Percentiles rank a stretch among this genome's conserved stretches.
These are phyloP conservation scores for Musa itinerans DNA, from an alignment of 176 grass and related monocot genomes.

Conservation along the genomic window DNA sequence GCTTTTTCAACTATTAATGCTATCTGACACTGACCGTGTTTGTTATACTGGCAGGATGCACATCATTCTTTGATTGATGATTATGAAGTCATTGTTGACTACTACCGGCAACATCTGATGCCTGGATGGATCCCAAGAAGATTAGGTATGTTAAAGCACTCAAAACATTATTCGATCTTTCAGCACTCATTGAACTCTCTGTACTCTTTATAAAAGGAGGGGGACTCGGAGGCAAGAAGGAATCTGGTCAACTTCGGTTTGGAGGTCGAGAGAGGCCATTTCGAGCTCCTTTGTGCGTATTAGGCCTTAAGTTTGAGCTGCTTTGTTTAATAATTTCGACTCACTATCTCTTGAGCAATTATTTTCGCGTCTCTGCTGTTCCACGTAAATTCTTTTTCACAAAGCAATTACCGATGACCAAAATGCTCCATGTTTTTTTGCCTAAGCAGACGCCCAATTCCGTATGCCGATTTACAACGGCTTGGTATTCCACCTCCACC, in stretches of 20 bases:
- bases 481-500: slow-evolving; percentile 84
- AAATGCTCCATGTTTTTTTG: slow-evolving; percentile 7
- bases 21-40: not conserved
- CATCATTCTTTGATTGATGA: slow-evolving; percentile 75
- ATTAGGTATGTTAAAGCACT: slow-evolving; percentile 43
- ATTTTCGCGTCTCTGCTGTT: not conserved
- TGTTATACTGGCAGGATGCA: slow-evolving; percentile 47
- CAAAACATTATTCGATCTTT: not conserved
- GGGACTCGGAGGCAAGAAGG: slow-evolving; percentile 88
- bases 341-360: not conserved
- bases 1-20: not conserved
- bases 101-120: slow-evolving; percentile 89
- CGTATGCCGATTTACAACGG: slow-evolving; percentile 71
- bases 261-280: slow-evolving; percentile 97
- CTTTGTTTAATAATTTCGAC: not conserved
- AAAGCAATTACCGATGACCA: not conserved
- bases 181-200: not conserved
- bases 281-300: slow-evolving; percentile 85
- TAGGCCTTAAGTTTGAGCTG: not conserved
- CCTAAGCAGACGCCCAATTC: slow-evolving; percentile 56
- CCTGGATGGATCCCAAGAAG: slow-evolving; percentile 92
- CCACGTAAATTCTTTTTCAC: no score
- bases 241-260: slow-evolving; percentile 95
- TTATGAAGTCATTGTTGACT: slow-evolving; percentile 89
- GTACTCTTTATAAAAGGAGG: slow-evolving; percentile 38